These are phyloP conservation scores for Ascosphaera apis DNA, from an alignment of 2,329 filamentous ascomycete genomes.

Conservation along the genomic window DNA sequence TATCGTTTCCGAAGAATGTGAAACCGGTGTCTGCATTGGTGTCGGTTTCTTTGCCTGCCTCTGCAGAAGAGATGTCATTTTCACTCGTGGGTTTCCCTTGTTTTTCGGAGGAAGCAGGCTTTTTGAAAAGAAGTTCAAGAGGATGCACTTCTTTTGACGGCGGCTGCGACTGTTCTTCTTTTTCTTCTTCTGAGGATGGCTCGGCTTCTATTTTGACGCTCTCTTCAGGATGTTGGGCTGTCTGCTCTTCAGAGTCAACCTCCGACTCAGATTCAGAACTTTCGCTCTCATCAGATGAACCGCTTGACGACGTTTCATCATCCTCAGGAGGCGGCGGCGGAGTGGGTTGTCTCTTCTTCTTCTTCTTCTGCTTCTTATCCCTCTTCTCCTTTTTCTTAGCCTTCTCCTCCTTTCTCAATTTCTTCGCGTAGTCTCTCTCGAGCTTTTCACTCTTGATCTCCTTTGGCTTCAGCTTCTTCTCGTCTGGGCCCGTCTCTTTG, in stretches of 20 bases:
- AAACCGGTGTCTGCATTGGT: constrained; percentile 37
- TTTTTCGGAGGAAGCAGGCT: too few species aligned
- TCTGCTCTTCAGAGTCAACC: constrained; percentile 6
- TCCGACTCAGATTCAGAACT: constrained; percentile 14
- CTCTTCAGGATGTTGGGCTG: too few species aligned
- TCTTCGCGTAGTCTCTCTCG: constrained; percentile 8
- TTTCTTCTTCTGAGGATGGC: too few species aligned
- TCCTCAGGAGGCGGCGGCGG: constrained; percentile 12
- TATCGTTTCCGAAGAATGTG: constrained; percentile 50
- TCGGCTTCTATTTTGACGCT: too few species aligned
- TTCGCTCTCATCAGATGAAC: constrained; percentile 12
- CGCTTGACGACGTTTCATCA: constrained; percentile 8
- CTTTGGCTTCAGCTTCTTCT: constrained; percentile 10
- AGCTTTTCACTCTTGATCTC: constrained; percentile 12
- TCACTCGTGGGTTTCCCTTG: too few species aligned
- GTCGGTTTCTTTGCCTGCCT: constrained; percentile 12
- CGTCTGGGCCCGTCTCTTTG: constrained; percentile 21
- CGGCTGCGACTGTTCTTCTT: constrained; percentile 14
- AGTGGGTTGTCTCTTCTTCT: constrained; percentile 7
- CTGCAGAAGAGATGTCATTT: constrained; percentile 5
- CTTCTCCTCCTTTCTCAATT: constrained; percentile 2
- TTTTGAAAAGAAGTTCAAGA: constrained; percentile 80
- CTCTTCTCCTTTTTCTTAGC: constrained; percentile 5
- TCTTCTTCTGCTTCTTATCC: constrained; percentile 1
- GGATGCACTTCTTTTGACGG: constrained; percentile 45